A percentile compares a stretch with the other conserved stretches of the same genome.
Evolutionary conservation across 1,139 yeast genomes (phyloP).

Genomic region (Suhomyces maxii): DNA sequence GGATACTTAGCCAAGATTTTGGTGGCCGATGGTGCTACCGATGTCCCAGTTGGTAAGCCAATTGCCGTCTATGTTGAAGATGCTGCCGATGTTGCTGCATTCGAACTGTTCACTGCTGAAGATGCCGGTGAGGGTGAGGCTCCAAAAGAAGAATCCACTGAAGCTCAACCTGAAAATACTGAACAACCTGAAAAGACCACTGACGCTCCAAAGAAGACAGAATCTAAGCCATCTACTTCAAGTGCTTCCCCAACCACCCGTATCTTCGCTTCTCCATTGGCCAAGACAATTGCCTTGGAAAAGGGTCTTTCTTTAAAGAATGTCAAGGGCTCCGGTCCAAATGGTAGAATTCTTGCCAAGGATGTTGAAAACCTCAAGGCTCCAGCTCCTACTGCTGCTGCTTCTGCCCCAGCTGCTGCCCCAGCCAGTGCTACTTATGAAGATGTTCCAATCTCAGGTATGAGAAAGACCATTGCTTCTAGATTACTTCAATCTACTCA

Average conservation of each 20-base stretch:
- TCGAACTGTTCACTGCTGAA: slow-evolving; percentile 77
- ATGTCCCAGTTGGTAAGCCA: slow-evolving; percentile 90
- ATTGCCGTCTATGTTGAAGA: slow-evolving; percentile 96
- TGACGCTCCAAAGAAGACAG: slow-evolving; percentile 22
- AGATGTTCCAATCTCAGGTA: slow-evolving; percentile 83
- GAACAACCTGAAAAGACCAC: slow-evolving; percentile 20
- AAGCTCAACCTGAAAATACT: slow-evolving; percentile 38
- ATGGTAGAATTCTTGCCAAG: slow-evolving; percentile 87
- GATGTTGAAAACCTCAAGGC: slow-evolving; percentile 75
- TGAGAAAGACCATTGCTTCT: slow-evolving; percentile 93
- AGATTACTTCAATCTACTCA: slow-evolving; percentile 86
- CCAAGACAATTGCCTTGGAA: slow-evolving; percentile 91
- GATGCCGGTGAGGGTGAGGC: slow-evolving; percentile 70
- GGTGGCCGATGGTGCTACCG: slow-evolving; percentile 83
- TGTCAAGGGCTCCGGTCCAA: slow-evolving; percentile 90
- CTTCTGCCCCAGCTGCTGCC: slow-evolving; percentile 50
- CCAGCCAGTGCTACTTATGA: slow-evolving; percentile 59
- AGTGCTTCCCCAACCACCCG: slow-evolving; percentile 47
- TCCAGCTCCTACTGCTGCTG: slow-evolving; percentile 45
- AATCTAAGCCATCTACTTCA: slow-evolving; percentile 19
- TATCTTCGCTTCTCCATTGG: slow-evolving; percentile 92
- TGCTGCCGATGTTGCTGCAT: slow-evolving; percentile 79
- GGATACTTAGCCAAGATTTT: slow-evolving; percentile 92
- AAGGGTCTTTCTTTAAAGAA: slow-evolving; percentile 85
- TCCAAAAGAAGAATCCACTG: slow-evolving; percentile 26